Conservation (phyloP, 805 yeast genomes). For the Brettanomyces bruxellensis region DNA sequence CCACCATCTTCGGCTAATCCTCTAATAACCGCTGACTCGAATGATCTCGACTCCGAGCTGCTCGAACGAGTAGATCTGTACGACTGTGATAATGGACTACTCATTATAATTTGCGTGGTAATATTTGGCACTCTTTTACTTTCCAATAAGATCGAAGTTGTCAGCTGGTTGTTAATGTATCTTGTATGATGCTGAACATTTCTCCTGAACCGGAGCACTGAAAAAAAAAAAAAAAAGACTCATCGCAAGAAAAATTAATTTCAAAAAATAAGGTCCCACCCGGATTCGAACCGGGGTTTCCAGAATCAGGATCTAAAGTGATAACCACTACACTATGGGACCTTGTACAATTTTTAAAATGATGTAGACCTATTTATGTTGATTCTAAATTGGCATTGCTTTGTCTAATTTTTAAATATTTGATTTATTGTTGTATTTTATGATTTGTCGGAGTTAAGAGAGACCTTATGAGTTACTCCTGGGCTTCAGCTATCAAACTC, state of each 20-base stretch:
- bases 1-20: constrained; percentile 98
- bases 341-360: neutral
- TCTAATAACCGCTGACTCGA: constrained; percentile 75
- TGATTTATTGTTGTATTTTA: neutral
- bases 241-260: constrained; percentile 2
- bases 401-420: too few species aligned
- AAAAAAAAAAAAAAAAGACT: too few species aligned
- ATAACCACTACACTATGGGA: constrained; percentile 23
- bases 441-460: too few species aligned
- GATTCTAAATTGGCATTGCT: too few species aligned
- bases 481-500: too few species aligned
- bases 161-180: too few species aligned
- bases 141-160: neutral
- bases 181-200: too few species aligned
- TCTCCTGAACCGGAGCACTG: too few species aligned
- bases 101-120: constrained; percentile 1
- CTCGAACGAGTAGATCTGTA: constrained; percentile 78
- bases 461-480: too few species aligned
- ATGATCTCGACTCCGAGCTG: constrained; percentile 42
- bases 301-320: constrained; percentile 29
- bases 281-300: constrained; percentile 30
- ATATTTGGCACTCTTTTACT: neutral
- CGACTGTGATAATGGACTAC: constrained; percentile 33
- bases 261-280: constrained; percentile 21
- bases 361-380: too few species aligned